Evolutionary conservation across 2,329 filamentous ascomycete species (phyloP).

Genomic region (Ophiostoma ulmi): DNA sequence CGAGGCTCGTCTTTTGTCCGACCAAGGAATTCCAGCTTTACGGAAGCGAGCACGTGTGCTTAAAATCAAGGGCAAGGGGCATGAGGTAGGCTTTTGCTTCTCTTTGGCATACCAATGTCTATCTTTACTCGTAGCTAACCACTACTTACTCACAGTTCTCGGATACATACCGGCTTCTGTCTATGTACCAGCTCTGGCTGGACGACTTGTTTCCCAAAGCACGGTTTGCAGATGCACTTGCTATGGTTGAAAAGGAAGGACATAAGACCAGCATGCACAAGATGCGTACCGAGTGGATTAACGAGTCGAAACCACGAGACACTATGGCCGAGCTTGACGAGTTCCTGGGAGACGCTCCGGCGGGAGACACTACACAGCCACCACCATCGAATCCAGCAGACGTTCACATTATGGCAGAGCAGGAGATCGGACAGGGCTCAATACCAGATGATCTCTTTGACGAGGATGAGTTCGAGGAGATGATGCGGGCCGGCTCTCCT

Average conservation of each 20-base stretch:
- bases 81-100: constrained; percentile 58
- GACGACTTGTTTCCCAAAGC: constrained; percentile 94
- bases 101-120: not conserved
- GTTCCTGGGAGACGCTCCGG: not conserved
- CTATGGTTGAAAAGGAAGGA: constrained; percentile 88
- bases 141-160: constrained; percentile 57
- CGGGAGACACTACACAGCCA: not conserved
- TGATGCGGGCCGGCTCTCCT: constrained; percentile 1
- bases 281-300: constrained; percentile 76
- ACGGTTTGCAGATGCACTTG: constrained; percentile 82
- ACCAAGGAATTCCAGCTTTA: constrained; percentile 76
- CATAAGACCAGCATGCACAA: constrained; percentile 74
- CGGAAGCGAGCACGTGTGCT: constrained; percentile 65
- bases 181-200: constrained; percentile 93
- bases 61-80: constrained; percentile 85
- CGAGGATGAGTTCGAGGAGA: constrained; percentile 34
- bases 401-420: not conserved
- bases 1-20: constrained; percentile 74
- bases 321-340: constrained; percentile 27
- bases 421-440: constrained; percentile 27
- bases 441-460: constrained; percentile 39
- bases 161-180: constrained; percentile 74
- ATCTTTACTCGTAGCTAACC: not conserved
- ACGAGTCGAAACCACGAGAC: constrained; percentile 59
- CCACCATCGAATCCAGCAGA: not conserved